Evolutionary conservation across 164 flowering plant species (phyloP), one percentile per base, ranked within the genome.

Genomic region (Tetrastigma voinierianum): DNA sequence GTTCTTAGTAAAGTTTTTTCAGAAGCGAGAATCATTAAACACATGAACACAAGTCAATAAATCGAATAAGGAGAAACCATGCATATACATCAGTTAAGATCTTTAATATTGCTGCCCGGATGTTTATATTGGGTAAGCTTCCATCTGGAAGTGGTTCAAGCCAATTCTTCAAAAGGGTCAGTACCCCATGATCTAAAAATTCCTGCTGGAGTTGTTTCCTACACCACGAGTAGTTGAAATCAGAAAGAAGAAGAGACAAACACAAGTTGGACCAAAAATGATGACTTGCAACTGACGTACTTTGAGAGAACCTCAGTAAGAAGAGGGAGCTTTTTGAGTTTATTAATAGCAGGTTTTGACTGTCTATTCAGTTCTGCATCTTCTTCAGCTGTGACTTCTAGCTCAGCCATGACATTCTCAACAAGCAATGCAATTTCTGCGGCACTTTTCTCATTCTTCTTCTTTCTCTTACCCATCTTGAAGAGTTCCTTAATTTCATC

Each of bases 61-160:
- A 51, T 24, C 7, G 7, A 24, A 57, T 2, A 57, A 16, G 16
- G 14, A 24, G 19, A 19, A 63, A 61, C 55, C 24, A 0, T 18
- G n/a, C 0, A 59, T 71, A 51, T 82, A 90, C 96, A 79, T 90
- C 97, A 76, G 86, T 83, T 73, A 94, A 82, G 59, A 91, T 89
- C 76, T 78, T 81, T 76, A 94, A 67, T 67, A 94, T 77, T 48
- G 96, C 96, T 16, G 87, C 79, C 46, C 98, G 90, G 58, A 94
- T 82, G 66, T 90, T 94, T 58, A 86, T 91, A 68, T 90, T 91
- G 13, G 98, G 98, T 53, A 94, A 81, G 82, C 98, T 91, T 68
- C 96, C 96, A 85, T 94, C 98, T 1, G 98, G 98, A 32, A 94
- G 86, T 59, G 96, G 98, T 72, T 94, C 98, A 32, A 94, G 96